These are phyloP conservation scores for Diaporthe velutina DNA, from an alignment of 2,329 filamentous ascomycete genomes.

Conservation along the genomic window DNA sequence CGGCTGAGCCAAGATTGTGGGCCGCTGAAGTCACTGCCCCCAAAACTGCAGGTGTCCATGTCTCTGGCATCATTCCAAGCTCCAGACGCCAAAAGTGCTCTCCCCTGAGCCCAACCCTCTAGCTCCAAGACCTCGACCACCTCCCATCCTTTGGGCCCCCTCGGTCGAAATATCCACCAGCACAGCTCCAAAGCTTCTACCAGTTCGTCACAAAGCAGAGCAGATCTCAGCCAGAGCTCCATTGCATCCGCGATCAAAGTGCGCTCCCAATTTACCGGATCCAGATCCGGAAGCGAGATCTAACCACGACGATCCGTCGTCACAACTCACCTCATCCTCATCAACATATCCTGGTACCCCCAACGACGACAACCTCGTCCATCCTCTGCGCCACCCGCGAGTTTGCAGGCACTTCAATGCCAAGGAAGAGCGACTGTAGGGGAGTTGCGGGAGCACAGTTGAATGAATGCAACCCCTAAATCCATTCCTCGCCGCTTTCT, in stretches of 20 bases:
- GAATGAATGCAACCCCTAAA: slow-evolving; percentile 96
- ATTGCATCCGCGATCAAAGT: neutral
- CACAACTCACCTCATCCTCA: neutral
- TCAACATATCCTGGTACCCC: neutral
- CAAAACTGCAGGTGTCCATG: slow-evolving; percentile 21
- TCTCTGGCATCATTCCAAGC: slow-evolving; percentile 24
- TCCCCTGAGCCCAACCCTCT: slow-evolving; percentile 27
- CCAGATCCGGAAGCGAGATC: slow-evolving; percentile 6
- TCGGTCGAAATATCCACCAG: neutral
- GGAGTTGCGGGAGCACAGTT: slow-evolving; percentile 41
- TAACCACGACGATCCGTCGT: neutral
- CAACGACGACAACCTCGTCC: neutral
- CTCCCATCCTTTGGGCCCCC: slow-evolving; percentile 2
- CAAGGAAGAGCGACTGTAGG: slow-evolving; percentile 34
- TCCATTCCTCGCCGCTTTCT: slow-evolving; percentile 98
- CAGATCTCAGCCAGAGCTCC: neutral
- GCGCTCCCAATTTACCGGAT: neutral
- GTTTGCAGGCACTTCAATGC: slow-evolving; percentile 35
- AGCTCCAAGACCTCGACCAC: slow-evolving; percentile 5
- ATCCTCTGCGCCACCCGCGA: slow-evolving; percentile 22
- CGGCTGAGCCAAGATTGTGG: slow-evolving; percentile 29
- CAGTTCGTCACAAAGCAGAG: neutral
- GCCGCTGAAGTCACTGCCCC: slow-evolving; percentile 28
- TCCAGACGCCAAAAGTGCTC: slow-evolving; percentile 14
- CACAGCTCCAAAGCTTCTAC: slow-evolving; percentile 11